Evolutionary conservation across 2,329 filamentous ascomycete genomes (phyloP).

Genomic region (Ilyonectria destructans): DNA sequence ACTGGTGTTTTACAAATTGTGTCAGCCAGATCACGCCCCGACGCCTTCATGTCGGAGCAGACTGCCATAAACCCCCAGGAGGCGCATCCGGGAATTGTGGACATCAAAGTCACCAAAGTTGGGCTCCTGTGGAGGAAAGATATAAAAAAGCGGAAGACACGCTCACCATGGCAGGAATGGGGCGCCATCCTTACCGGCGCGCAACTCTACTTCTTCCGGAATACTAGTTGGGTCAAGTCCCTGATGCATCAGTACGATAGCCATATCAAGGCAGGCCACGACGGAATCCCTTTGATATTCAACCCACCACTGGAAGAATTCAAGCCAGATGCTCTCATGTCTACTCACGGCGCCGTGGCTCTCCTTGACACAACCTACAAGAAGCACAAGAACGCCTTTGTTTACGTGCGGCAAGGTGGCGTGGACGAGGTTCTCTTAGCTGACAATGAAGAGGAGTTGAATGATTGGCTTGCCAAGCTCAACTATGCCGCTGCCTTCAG

Average conservation of each 20-base stretch:
- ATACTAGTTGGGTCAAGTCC: conserved; percentile 92
- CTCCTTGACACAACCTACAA: conserved; percentile 90
- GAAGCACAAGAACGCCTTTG: conserved; percentile 95
- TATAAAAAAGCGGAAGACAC: conserved; percentile 90
- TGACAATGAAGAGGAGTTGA: conserved; percentile 91
- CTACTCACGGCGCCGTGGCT: conserved; percentile 93
- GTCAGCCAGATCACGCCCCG: conserved; percentile 91
- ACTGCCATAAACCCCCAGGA: conserved; percentile 89
- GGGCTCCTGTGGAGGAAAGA: conserved; percentile 96
- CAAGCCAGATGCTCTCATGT: conserved; percentile 94
- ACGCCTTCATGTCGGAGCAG: conserved; percentile 93
- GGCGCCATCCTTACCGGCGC: conserved; percentile 97
- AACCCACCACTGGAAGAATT: conserved; percentile 92
- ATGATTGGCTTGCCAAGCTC: conserved; percentile 96
- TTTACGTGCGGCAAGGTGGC: conserved; percentile 89
- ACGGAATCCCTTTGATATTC: conserved; percentile 86
- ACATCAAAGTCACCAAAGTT: conserved; percentile 98
- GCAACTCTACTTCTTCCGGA: conserved; percentile 96
- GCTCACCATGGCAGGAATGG: conserved; percentile 99
- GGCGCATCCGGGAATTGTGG: conserved; percentile 92
- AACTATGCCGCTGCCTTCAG: conserved; percentile 97
- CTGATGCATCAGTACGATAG: conserved; percentile 90
- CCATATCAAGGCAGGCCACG: conserved; percentile 84
- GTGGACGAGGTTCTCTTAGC: conserved; percentile 93
- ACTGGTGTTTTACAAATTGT: conserved; percentile 96